Evolutionary conservation across 495 filamentous ascomycete genomes (phyloP).

Genomic region (Aspergillus panamensis): DNA sequence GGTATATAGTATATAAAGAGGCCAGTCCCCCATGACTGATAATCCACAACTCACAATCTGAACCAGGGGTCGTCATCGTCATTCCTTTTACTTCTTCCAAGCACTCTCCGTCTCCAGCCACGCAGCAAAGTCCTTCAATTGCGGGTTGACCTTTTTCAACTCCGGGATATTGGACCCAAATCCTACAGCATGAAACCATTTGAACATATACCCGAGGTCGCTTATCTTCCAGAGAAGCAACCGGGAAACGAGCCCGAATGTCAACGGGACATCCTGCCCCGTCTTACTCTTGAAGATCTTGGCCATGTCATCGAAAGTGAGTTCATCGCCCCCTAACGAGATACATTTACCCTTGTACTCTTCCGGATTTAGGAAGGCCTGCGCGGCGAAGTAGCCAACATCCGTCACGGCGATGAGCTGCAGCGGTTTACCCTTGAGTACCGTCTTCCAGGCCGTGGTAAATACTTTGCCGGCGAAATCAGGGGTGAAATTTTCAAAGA

Average conservation of each 20-base stretch:
- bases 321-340: slow-evolving; percentile 57
- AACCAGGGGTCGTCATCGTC: background rate
- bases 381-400: slow-evolving; percentile 62
- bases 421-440: slow-evolving; percentile 48
- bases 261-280: slow-evolving; percentile 48
- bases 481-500: slow-evolving; percentile 62
- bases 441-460: slow-evolving; percentile 45
- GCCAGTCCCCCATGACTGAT: no score
- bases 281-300: slow-evolving; percentile 48
- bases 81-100: slow-evolving; percentile 24
- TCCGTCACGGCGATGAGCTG: slow-evolving; percentile 57
- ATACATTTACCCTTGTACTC: slow-evolving; percentile 45
- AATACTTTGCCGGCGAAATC: slow-evolving; percentile 60
- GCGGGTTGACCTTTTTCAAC: slow-evolving; percentile 48
- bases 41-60: no score
- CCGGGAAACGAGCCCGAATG: slow-evolving; percentile 41
- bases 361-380: slow-evolving; percentile 53
- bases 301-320: slow-evolving; percentile 49
- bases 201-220: slow-evolving; percentile 60
- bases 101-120: slow-evolving; percentile 60
- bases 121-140: slow-evolving; percentile 53
- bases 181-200: slow-evolving; percentile 59
- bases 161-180: slow-evolving; percentile 57
- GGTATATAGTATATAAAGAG: no score
- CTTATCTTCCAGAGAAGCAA: slow-evolving; percentile 43